Base-by-base conservation (phyloP, 208 protist genomes). In the Acanthamoeba sp. region DNA sequence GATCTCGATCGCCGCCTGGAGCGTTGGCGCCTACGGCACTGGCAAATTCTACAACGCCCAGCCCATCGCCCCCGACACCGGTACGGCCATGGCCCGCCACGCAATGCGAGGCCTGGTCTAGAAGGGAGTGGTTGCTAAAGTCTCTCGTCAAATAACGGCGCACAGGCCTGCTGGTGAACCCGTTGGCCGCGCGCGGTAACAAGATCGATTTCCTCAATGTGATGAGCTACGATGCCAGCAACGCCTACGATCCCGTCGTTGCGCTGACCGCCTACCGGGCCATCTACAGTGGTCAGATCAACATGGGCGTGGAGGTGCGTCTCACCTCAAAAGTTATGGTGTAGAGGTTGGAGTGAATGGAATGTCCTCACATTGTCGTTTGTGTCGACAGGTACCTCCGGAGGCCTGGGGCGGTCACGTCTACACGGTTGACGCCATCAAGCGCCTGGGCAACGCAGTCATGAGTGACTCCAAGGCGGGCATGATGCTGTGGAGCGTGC, bases 211-310 rank as follows among this genome's bases (percentile, higher is more conserved):
- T 76, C 6, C 66, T 76, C 66, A 76, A 76, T 29, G 66, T 76
- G 66, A 76, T 76, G 66, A 76, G 66, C 66, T 76, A 76, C 66
- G 66, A 76, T 20, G 66, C 66, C 36, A 40, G 66, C 29, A 38
- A 76, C 7, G n/a, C 66, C 29, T 76, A 42, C n/a, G 66, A 76
- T 20, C 66, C 66, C 10, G 66, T 76, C 10, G 16, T 24, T 0
- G 66, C 66, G 14, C n/a, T 76, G 66, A 40, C 10, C 66, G 66
- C 66, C 66, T 76, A 76, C 66, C n/a, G 66, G 29, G 12, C 66
- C 66, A 16, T 76, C 66, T 76, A 40, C n/a, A n/a, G 29, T 20
- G 66, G 66, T 7, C 66, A 76, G 66, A 76, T 62, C 55, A 62
- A 62, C 55, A 62, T 62, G 55, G 55, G 55, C 24, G 55, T 62